Evolutionary conservation across 2,329 filamentous ascomycete genomes (phyloP), one percentile per base, ranked within the genome.

Genomic region (Periconia macrospinosa): DNA sequence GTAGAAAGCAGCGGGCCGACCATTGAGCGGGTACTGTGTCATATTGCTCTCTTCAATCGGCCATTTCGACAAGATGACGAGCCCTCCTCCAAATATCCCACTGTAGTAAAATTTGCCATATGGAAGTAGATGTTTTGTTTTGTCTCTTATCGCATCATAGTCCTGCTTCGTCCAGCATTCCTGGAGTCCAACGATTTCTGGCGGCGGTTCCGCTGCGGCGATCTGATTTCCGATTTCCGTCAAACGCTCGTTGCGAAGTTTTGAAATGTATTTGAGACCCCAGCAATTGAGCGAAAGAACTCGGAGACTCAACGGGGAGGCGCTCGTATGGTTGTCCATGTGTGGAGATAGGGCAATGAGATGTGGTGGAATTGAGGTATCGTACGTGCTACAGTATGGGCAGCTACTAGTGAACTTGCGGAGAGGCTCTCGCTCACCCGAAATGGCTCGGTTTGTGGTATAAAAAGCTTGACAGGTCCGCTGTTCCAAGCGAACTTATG

Each of bases 271-370:
- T 68, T 95, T 93, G 57, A 97, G 86, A 48, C 94, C 94, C 93
- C 94, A 97, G 84, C 92, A 97, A 76, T 99, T 99, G 72, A 96
- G 85, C 5, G 91, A 94, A 60, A 97, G 78, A 62, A 97, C 81
- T 68, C 89, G 88, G 70, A 97, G 82, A 30, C 77, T 77, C 17
- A 82, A 72, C 7, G 84, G 61, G 68, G 72, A 62, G 7, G 52
- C 53, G 2, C 18, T 41, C 18, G 50, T 15, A 13, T 61, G 53
- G 11, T 62, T 61, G 47, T 59, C 48, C 68, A 71, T 73, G 49
- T 49, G 57, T 33, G 53, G 50, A 27, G 57, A 55, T 27, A 27
- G 23, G 23, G 8, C 5, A 27, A 27, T 27, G 23, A 27, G 8
- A 27, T 3, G 23, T 27, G 23, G n/a, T n/a, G n/a, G n/a, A n/a